phyloP scores from a whole-genome alignment of 2,329 filamentous ascomycete genomes.

The Ophiostoma pallidulum region DNA sequence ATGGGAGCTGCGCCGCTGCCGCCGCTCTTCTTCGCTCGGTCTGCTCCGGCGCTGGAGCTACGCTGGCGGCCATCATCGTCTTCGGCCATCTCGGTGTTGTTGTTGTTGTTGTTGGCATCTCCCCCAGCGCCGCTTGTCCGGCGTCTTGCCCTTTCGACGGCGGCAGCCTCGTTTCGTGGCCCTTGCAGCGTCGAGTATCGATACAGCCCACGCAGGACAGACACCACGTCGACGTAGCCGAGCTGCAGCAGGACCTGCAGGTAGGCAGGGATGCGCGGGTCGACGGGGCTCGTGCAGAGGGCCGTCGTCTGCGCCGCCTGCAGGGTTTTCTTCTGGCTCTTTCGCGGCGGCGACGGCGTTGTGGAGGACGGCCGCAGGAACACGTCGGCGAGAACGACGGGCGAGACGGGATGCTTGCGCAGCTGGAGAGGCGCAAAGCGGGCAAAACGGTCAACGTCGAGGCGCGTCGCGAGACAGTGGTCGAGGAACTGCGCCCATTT shows the following conservation, averaged over 20 bases:
- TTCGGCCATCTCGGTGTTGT: background rate
- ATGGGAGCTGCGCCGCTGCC: slow-evolving; percentile 15
- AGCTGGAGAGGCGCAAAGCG: slow-evolving; percentile 40
- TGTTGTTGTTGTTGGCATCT: background rate
- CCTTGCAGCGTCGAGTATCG: slow-evolving; percentile 46
- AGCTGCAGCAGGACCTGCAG: slow-evolving; percentile 44
- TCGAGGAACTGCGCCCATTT: slow-evolving; percentile 45
- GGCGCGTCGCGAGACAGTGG: slow-evolving; percentile 40
- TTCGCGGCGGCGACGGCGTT: slow-evolving; percentile 23
- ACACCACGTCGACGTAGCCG: slow-evolving; percentile 43
- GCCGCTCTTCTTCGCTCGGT: slow-evolving; percentile 14
- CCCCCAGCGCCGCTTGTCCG: too few species aligned
- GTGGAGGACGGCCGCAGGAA: slow-evolving; percentile 53
- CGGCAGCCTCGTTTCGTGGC: slow-evolving; percentile 19
- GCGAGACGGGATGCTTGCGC: slow-evolving; percentile 41
- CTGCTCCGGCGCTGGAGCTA: slow-evolving; percentile 11
- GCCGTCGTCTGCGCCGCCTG: slow-evolving; percentile 13
- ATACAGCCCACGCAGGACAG: slow-evolving; percentile 46
- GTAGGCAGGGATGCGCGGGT: slow-evolving; percentile 51
- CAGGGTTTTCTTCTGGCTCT: too few species aligned
- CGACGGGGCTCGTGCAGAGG: slow-evolving; percentile 43
- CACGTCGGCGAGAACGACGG: slow-evolving; percentile 45
- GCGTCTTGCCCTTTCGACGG: slow-evolving; percentile 1
- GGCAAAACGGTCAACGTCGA: slow-evolving; percentile 45
- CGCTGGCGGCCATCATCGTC: background rate